Evolutionary conservation across 495 filamentous ascomycete genomes (phyloP).

Genomic region (Aspergillus coremiiformis): DNA sequence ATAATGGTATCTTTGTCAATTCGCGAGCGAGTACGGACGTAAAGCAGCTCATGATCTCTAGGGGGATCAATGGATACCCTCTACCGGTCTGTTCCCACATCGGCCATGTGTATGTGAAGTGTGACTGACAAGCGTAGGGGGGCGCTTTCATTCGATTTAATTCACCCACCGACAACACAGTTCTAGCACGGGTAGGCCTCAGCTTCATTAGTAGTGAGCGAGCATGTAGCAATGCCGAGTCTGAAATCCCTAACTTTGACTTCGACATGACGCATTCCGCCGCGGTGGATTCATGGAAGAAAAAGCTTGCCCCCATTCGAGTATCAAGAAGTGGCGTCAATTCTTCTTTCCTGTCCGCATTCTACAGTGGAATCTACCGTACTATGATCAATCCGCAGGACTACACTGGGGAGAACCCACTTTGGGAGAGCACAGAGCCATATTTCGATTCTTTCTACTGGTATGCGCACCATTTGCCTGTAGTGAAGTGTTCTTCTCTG

Average conservation of each 20-base stretch:
- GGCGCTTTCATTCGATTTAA: constrained; percentile 61
- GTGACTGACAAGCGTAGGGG: constrained; percentile 27
- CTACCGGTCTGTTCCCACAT: constrained; percentile 41
- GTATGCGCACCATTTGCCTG: constrained; percentile 22
- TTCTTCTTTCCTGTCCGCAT: constrained; percentile 49
- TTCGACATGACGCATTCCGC: constrained; percentile 34
- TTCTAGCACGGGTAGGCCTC: constrained; percentile 61
- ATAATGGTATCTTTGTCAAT: constrained; percentile 39
- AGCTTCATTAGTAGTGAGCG: constrained; percentile 60
- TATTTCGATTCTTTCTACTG: constrained; percentile 52
- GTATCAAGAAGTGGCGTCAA: constrained; percentile 43
- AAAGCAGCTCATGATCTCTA: constrained; percentile 54
- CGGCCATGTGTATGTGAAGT: not conserved
- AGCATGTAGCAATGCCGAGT: constrained; percentile 55
- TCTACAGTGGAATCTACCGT: constrained; percentile 49
- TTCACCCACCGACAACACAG: constrained; percentile 23
- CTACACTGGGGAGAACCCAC: constrained; percentile 66
- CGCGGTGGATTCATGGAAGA: constrained; percentile 41
- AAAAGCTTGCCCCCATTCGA: constrained; percentile 47
- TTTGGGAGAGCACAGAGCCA: constrained; percentile 61
- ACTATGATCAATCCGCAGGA: constrained; percentile 67
- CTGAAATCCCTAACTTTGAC: constrained; percentile 50
- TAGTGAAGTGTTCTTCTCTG: not conserved
- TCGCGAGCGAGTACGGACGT: constrained; percentile 32
- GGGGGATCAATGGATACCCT: constrained; percentile 65